phyloP scores from a whole-genome alignment of 257 asterid genomes.

The Nicotiana sylvestris region DNA sequence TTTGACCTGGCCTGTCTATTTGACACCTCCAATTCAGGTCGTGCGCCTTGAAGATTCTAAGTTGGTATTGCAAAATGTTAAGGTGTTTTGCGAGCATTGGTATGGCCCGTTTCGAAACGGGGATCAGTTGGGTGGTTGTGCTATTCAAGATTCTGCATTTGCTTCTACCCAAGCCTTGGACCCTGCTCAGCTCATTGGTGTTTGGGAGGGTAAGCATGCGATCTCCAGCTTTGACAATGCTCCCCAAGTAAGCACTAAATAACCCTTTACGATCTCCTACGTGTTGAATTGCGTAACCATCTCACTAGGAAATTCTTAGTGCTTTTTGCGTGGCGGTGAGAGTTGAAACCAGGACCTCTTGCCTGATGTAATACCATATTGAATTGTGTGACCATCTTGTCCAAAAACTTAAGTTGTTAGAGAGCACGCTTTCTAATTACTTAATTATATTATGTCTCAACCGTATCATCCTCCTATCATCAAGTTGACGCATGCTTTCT shows the following conservation, averaged over 20 bases:
- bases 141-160: slow-evolving; percentile 84
- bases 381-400: neutral
- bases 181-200: slow-evolving; percentile 41
- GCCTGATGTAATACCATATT: neutral
- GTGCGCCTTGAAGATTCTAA: slow-evolving; percentile 22
- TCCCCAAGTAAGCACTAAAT: slow-evolving; percentile 23
- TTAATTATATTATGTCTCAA: neutral
- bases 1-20: neutral
- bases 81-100: slow-evolving; percentile 83
- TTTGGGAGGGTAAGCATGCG: slow-evolving; percentile 52
- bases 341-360: neutral
- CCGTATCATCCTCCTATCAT: neutral
- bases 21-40: slow-evolving; percentile 26
- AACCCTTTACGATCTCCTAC: neutral
- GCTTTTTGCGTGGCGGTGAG: neutral
- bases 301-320: neutral
- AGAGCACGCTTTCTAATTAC: neutral
- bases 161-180: slow-evolving; percentile 63
- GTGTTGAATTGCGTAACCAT: neutral
- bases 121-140: slow-evolving; percentile 95
- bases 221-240: slow-evolving; percentile 33
- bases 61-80: slow-evolving; percentile 35
- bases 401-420: neutral
- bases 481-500: neutral
- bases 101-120: slow-evolving; percentile 92